Conservation (phyloP, 164 flowering plant species). For the Taxillus chinensis region DNA sequence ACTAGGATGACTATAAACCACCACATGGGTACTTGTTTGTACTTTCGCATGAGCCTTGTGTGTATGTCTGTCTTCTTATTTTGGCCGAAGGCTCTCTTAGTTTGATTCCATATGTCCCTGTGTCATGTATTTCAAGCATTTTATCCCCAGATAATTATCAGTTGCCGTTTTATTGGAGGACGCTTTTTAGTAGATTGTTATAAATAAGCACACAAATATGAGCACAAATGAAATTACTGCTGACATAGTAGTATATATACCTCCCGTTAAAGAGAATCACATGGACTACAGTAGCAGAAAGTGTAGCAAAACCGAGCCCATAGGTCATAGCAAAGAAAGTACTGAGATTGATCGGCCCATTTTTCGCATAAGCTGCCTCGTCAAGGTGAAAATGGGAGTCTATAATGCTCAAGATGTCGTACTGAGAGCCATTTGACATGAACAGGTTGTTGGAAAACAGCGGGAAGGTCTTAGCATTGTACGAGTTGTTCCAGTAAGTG, state of each 20-base stretch:
- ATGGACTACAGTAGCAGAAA: slow-evolving; percentile 45
- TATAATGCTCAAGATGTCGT: slow-evolving; percentile 27
- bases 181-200: too few relatives aligned
- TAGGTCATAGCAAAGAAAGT: slow-evolving; percentile 48
- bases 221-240: too few relatives aligned
- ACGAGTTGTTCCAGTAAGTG: slow-evolving; percentile 30
- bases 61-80: slow-evolving; percentile 30
- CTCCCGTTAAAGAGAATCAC: slow-evolving; percentile 43
- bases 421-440: slow-evolving; percentile 24
- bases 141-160: too few relatives aligned
- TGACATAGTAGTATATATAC: slow-evolving; percentile 10
- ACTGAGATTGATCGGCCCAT: slow-evolving; percentile 35
- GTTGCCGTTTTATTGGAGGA: too few relatives aligned
- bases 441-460: slow-evolving; percentile 31
- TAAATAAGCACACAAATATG: too few relatives aligned
- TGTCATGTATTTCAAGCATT: background rate
- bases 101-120: slow-evolving; percentile 33
- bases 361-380: slow-evolving; percentile 17
- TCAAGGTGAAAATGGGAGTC: slow-evolving; percentile 29
- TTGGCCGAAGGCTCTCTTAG: slow-evolving; percentile 20
- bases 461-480: slow-evolving; percentile 50
- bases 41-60: slow-evolving; percentile 35
- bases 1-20: slow-evolving; percentile 38
- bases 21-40: slow-evolving; percentile 40
- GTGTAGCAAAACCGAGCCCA: slow-evolving; percentile 49